These are phyloP conservation scores for Groenewaldozyma auringiensis DNA, from an alignment of 1,139 yeast genomes.

Conservation along the genomic window DNA sequence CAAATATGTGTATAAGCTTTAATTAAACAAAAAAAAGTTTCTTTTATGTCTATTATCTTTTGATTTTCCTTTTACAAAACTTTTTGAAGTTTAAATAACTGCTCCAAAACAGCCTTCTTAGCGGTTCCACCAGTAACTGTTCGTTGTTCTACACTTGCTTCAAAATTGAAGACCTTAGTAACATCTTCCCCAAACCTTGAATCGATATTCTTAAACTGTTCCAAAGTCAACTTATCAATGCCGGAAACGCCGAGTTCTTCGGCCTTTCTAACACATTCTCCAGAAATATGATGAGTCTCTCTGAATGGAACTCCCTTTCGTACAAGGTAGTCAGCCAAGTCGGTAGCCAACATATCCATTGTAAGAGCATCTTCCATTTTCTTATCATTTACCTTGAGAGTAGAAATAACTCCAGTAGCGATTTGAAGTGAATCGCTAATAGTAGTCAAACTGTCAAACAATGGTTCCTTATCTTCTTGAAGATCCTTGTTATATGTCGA, in stretches of 20 bases:
- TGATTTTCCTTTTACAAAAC: background rate
- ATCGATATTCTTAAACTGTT: slow-evolving; percentile 75
- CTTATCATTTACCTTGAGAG: slow-evolving; percentile 61
- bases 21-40: background rate
- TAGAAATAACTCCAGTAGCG: slow-evolving; percentile 93
- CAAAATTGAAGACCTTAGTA: slow-evolving; percentile 76
- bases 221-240: slow-evolving; percentile 65
- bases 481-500: slow-evolving; percentile 96
- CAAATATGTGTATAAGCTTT: too few species aligned
- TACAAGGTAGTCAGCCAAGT: slow-evolving; percentile 92
- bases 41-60: background rate
- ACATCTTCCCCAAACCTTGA: slow-evolving; percentile 75
- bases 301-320: slow-evolving; percentile 98
- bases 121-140: slow-evolving; percentile 97
- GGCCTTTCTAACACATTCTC: slow-evolving; percentile 90
- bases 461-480: slow-evolving; percentile 98
- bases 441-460: slow-evolving; percentile 82
- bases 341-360: slow-evolving; percentile 99
- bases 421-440: slow-evolving; percentile 89
- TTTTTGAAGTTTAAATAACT: slow-evolving; percentile 38
- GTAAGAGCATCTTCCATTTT: slow-evolving; percentile 84
- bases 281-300: slow-evolving; percentile 97
- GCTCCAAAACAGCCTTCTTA: slow-evolving; percentile 74
- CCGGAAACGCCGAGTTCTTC: slow-evolving; percentile 72
- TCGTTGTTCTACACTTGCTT: slow-evolving; percentile 92